phyloP scores from a whole-genome alignment of 2,329 filamentous ascomycete genomes.

The Monilinia aucupariae region DNA sequence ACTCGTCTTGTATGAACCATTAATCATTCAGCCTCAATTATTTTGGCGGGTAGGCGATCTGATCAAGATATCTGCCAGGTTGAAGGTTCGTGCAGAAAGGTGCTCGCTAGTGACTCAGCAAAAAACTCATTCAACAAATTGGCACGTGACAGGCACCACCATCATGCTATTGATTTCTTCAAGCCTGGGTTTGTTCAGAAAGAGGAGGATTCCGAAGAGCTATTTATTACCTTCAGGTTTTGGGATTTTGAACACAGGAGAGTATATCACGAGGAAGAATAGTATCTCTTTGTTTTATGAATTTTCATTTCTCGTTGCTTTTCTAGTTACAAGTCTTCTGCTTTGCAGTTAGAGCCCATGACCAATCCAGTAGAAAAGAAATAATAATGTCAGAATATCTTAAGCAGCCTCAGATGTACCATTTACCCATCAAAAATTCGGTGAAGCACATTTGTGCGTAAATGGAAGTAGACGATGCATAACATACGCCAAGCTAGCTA shows the following conservation, averaged over 20 bases:
- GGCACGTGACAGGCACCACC: neutral
- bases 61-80: neutral
- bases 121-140: neutral
- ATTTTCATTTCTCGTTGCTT: slow-evolving; percentile 23
- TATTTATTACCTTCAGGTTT: neutral
- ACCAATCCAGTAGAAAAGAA: slow-evolving; percentile 20
- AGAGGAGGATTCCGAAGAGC: neutral
- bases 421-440: slow-evolving; percentile 4
- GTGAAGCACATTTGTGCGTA: slow-evolving; percentile 13
- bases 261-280: neutral
- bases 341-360: slow-evolving; percentile 20
- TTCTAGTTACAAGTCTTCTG: slow-evolving; percentile 31
- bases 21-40: neutral
- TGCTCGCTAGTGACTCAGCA: neutral
- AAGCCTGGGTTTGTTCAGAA: neutral
- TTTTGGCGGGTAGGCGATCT: neutral
- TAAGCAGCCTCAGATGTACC: neutral
- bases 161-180: neutral
- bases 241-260: neutral
- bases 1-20: neutral
- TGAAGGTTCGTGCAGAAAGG: neutral
- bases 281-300: slow-evolving; percentile 8
- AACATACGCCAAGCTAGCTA: slow-evolving; percentile 11
- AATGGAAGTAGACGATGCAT: slow-evolving; percentile 8
- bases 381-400: slow-evolving; percentile 25